Conservation (phyloP, 2,329 filamentous ascomycete species). For the Penicillium griseofulvum region DNA sequence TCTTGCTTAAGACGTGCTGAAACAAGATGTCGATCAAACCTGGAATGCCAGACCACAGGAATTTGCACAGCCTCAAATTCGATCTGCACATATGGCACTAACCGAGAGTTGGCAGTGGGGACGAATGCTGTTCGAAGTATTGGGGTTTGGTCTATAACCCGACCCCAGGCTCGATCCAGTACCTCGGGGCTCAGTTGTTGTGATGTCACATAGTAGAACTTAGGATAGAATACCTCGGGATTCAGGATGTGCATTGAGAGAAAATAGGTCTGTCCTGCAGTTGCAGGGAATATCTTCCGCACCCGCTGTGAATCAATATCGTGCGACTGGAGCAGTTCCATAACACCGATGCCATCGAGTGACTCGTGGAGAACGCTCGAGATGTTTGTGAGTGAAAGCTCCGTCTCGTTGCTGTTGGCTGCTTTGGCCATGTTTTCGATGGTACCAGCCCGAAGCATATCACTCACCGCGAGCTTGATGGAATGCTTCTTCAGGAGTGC, state of each 20-base stretch:
- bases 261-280: conserved; percentile 79
- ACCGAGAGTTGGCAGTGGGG: conserved; percentile 44
- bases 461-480: conserved; percentile 64
- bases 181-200: conserved; percentile 37
- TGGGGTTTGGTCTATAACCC: conserved; percentile 54
- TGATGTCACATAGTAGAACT: conserved; percentile 61
- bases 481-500: conserved; percentile 63
- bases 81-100: conserved; percentile 62
- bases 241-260: conserved; percentile 64
- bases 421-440: conserved; percentile 61
- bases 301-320: conserved; percentile 49
- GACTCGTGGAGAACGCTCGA: conserved; percentile 24
- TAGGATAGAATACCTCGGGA: conserved; percentile 69
- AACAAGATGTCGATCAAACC: conserved; percentile 13
- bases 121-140: conserved; percentile 70
- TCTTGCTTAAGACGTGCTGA: conserved; percentile 11
- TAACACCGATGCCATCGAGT: conserved; percentile 41
- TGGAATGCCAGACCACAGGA: conserved; percentile 32
- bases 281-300: conserved; percentile 63
- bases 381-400: conserved; percentile 17
- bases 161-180: conserved; percentile 61
- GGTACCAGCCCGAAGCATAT: conserved; percentile 66
- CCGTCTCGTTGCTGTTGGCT: conserved; percentile 16
- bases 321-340: conserved; percentile 39
- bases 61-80: conserved; percentile 47